phyloP scores from a whole-genome alignment of 306 rosid species.

The Quercus wislizeni region DNA sequence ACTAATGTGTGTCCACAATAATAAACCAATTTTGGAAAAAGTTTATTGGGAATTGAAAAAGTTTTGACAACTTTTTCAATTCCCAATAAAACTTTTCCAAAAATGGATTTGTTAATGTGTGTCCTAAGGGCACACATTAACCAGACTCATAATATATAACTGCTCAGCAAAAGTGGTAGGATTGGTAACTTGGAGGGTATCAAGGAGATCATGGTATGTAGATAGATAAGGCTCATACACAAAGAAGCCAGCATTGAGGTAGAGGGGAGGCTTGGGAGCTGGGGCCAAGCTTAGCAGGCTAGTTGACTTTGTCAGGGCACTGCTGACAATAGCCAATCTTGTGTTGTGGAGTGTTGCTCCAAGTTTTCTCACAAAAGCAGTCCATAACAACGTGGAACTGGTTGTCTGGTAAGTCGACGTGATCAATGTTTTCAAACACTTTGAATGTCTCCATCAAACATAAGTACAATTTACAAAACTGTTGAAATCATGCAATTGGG shows the following conservation, averaged over 20 bases:
- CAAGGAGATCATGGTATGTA: constrained; percentile 52
- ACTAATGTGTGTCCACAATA: too few relatives aligned
- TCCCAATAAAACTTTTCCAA: too few relatives aligned
- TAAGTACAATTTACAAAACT: too few relatives aligned
- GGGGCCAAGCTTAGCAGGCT: constrained; percentile 53
- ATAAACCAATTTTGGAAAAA: too few relatives aligned
- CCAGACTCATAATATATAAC: constrained; percentile 19
- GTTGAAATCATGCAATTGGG: too few relatives aligned
- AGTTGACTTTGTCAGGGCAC: constrained; percentile 59
- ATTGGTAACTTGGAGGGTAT: constrained; percentile 27
- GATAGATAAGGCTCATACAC: constrained; percentile 51
- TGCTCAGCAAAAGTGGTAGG: constrained; percentile 83
- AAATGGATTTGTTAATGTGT: too few relatives aligned
- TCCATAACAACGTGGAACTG: constrained; percentile 69
- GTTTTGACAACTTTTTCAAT: too few relatives aligned
- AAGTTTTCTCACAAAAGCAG: constrained; percentile 67
- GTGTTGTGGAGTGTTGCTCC: constrained; percentile 63
- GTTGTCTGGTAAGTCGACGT: constrained; percentile 44
- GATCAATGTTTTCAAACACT: constrained; percentile 65
- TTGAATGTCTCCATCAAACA: constrained; percentile 59
- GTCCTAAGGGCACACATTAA: too few relatives aligned
- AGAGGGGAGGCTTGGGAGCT: constrained; percentile 48
- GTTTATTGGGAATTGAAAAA: too few relatives aligned
- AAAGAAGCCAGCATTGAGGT: constrained; percentile 86
- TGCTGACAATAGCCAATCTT: constrained; percentile 74